These are phyloP conservation scores for Thymus mandschuricus DNA, from an alignment of 257 asterid species.

Conservation along the genomic window DNA sequence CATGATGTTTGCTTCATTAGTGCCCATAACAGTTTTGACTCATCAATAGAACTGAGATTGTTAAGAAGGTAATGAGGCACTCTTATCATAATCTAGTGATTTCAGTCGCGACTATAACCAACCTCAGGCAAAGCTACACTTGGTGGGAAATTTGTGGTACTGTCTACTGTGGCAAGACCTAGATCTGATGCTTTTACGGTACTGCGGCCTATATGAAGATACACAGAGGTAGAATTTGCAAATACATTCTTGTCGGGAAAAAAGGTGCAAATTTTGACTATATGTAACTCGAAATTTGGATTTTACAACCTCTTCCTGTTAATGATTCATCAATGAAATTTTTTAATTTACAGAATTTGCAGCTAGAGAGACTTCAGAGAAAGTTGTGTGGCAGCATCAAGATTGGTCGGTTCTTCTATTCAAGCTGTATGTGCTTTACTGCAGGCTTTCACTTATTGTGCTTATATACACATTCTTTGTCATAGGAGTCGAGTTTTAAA, in stretches of 20 bases:
- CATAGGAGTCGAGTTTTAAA: too few species aligned
- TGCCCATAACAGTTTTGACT: neutral
- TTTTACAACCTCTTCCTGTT: neutral
- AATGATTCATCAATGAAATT: conserved; percentile 14
- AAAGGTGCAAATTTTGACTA: too few species aligned
- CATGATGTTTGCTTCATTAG: conserved; percentile 7
- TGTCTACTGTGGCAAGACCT: neutral
- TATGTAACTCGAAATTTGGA: too few species aligned
- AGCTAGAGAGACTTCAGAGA: conserved; percentile 74
- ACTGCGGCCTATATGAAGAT: neutral
- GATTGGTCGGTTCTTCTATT: conserved; percentile 62
- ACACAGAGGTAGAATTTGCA: neutral
- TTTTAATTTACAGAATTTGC: conserved; percentile 54
- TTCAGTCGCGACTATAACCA: neutral
- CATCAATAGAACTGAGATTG: neutral
- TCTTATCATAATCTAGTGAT: neutral
- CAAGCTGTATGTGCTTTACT: conserved; percentile 68
- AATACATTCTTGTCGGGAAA: neutral
- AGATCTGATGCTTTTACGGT: neutral
- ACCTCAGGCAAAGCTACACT: neutral
- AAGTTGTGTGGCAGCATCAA: conserved; percentile 65
- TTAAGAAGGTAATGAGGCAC: conserved; percentile 1
- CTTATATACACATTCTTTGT: conserved; percentile 20
- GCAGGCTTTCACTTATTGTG: neutral
- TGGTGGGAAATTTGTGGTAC: neutral